phyloP scores from a whole-genome alignment of 2,329 filamentous ascomycete species.

The Neoscytalidium dimidiatum region DNA sequence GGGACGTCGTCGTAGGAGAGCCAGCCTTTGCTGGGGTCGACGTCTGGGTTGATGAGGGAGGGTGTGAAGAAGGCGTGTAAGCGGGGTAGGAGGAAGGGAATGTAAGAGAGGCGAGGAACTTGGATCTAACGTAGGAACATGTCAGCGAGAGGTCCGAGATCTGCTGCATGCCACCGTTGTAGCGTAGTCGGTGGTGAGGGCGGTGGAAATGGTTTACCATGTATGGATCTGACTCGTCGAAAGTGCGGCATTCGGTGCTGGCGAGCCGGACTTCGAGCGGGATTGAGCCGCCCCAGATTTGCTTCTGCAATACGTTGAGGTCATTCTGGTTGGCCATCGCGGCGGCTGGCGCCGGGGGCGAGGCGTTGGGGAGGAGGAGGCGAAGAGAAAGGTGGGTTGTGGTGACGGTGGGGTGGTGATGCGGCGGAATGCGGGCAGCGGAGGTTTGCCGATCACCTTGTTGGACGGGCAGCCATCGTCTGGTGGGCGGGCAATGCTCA shows the following conservation, averaged over 20 bases:
- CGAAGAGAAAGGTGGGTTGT: background rate
- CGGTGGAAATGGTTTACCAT: slow-evolving; percentile 44
- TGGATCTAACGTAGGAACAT: slow-evolving; percentile 50
- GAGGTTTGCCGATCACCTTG: slow-evolving; percentile 3
- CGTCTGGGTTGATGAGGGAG: slow-evolving; percentile 59
- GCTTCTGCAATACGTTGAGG: slow-evolving; percentile 46
- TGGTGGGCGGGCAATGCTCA: background rate
- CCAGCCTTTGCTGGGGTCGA: slow-evolving; percentile 58
- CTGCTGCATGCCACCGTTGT: background rate
- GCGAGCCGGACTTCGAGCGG: slow-evolving; percentile 62
- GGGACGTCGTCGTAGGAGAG: slow-evolving; percentile 69
- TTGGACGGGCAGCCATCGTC: background rate
- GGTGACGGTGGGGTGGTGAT: background rate
- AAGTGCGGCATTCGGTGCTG: slow-evolving; percentile 61
- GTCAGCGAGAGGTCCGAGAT: background rate
- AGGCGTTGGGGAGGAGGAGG: background rate
- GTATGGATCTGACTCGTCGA: slow-evolving; percentile 62
- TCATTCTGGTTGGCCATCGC: slow-evolving; percentile 29
- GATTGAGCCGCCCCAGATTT: slow-evolving; percentile 61
- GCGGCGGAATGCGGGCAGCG: slow-evolving; percentile 7
- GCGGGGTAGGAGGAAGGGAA: slow-evolving; percentile 64
- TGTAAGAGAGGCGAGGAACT: slow-evolving; percentile 66
- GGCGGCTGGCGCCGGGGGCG: slow-evolving; percentile 22
- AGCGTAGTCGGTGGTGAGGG: background rate
- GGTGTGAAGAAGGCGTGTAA: slow-evolving; percentile 64